Evolutionary conservation across 2,329 filamentous ascomycete species (phyloP), one percentile per base, ranked within the genome.

Genomic region (Coniochaeta sp.): DNA sequence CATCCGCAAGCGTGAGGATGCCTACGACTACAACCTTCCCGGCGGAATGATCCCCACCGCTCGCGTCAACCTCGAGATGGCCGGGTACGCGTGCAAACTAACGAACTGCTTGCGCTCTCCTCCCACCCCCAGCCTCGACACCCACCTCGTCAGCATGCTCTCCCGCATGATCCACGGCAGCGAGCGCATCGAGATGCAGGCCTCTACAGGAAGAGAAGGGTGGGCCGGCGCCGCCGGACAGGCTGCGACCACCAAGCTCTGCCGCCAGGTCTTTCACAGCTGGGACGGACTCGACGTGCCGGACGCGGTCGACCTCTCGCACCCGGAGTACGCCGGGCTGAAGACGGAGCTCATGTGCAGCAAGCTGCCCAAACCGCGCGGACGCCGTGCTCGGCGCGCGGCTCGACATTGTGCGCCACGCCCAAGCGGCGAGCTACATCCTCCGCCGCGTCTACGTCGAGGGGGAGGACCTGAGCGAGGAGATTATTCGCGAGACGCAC

Each of bases 401-500:
- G 16, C n/a, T 16, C 16, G 33, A 38, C 9, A 22, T 38, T 12
- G 18, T 38, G 3, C 33, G 22, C 6, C 33, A 38, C 22, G 33
- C 33, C 5, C 7, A 38, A 12, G 33, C 33, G 3, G 33, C 33
- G 4, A 16, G 4, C 1, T 57, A 60, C 47, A 52, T 65, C 3
- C 24, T 59, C 4, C n/a, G 47, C 0, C 28, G 52, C 18, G 24
- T 59, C n/a, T 50, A 55, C 8, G 18, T 55, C 9, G 6, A 50
- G 4, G 33, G 51, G 4, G 26, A 51, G 16, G 50, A 52, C 4
- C 28, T 64, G 1, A 51, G 55, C 0, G 60, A 65, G 35, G 50
- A 58, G 0, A 40, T 59, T 0, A 61, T 65, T 10, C 51, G 57
- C 9, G 47, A 61, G 22, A 58, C 62, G 0, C 63, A 65, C 38